Percentiles rank a stretch among this genome's conserved stretches.
phyloP scores from a whole-genome alignment of 2,329 filamentous ascomycete genomes.

The Penicillium sp. region DNA sequence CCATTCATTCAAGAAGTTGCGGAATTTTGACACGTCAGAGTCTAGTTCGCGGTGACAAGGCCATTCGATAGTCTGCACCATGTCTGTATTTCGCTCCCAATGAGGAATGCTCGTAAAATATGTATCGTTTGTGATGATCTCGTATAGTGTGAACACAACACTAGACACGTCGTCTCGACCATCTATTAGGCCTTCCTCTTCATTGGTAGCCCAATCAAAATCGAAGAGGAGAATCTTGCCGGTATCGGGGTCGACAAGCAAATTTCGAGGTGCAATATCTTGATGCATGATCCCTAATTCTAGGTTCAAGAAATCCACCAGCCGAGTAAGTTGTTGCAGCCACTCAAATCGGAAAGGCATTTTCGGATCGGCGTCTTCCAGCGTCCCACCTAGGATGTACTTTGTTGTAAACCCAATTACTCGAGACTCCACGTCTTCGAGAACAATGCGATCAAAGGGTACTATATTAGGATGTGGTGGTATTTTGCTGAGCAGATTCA shows the following conservation, averaged over 20 bases:
- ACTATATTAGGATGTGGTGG: conserved; percentile 31
- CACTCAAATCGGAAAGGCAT: conserved; percentile 22
- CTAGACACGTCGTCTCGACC: conserved; percentile 24
- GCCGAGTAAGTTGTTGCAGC: conserved; percentile 22
- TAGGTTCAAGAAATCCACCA: conserved; percentile 24
- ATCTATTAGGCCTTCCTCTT: conserved; percentile 13
- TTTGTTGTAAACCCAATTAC: conserved; percentile 29
- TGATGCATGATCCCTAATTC: conserved; percentile 32
- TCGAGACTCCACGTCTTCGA: conserved; percentile 24
- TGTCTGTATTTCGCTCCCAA: conserved; percentile 23
- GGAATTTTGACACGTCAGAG: conserved; percentile 16
- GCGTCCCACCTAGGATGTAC: conserved; percentile 23
- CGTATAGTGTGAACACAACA: conserved; percentile 27
- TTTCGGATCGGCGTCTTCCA: conserved; percentile 18
- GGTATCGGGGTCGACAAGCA: conserved; percentile 25
- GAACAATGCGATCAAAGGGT: conserved; percentile 26
- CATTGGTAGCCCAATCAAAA: conserved; percentile 21
- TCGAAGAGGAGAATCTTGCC: conserved; percentile 25
- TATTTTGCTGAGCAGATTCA: conserved; percentile 25
- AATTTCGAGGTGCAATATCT: conserved; percentile 31
- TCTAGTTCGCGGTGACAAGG: conserved; percentile 14
- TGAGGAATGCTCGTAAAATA: conserved; percentile 21
- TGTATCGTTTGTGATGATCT: conserved; percentile 27
- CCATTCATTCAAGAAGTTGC: conserved; percentile 11
- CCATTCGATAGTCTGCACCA: conserved; percentile 20